Evolutionary conservation across 2,329 filamentous ascomycete species (phyloP).

Genomic region (Cladophialophora bantiana): DNA sequence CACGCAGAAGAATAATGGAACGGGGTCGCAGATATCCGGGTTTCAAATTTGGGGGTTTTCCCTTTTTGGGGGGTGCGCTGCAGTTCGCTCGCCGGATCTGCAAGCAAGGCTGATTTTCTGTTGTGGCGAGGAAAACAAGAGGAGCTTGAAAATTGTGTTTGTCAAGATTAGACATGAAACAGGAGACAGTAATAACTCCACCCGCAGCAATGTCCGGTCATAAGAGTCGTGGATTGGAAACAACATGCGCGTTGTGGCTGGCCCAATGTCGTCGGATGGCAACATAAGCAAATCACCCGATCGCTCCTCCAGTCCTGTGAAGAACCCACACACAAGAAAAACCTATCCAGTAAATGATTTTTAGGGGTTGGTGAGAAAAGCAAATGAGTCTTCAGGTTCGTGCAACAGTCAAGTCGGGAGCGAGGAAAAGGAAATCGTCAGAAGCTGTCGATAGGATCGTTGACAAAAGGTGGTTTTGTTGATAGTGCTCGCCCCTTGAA

Average conservation of each 20-base stretch:
- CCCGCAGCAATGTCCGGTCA: slow-evolving; percentile 27
- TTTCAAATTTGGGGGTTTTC: not conserved
- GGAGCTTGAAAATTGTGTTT: slow-evolving; percentile 4
- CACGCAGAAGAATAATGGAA: not conserved
- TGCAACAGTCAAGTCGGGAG: slow-evolving; percentile 4
- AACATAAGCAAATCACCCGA: slow-evolving; percentile 7
- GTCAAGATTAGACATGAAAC: slow-evolving; percentile 13
- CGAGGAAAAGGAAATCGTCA: slow-evolving; percentile 14
- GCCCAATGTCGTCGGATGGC: not conserved
- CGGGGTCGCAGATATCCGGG: not conserved
- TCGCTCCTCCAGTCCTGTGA: slow-evolving; percentile 12
- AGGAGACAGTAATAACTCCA: slow-evolving; percentile 22
- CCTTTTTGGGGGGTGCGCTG: not conserved
- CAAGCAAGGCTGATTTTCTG: not conserved
- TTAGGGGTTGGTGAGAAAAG: slow-evolving; percentile 15
- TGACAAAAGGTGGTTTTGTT: slow-evolving; percentile 9
- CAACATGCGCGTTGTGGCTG: slow-evolving; percentile 13
- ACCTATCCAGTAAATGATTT: slow-evolving; percentile 22
- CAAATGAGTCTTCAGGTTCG: not conserved
- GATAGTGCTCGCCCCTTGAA: slow-evolving; percentile 12
- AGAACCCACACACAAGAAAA: slow-evolving; percentile 11
- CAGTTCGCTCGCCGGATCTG: slow-evolving; percentile 2
- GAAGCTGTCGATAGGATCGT: slow-evolving; percentile 15
- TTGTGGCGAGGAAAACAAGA: not conserved
- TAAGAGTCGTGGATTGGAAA: slow-evolving; percentile 27